Percentiles rank a stretch among this genome's conserved stretches.
These are phyloP conservation scores for Polymyxa betae DNA, from an alignment of 208 protist genomes.

Conservation along the genomic window DNA sequence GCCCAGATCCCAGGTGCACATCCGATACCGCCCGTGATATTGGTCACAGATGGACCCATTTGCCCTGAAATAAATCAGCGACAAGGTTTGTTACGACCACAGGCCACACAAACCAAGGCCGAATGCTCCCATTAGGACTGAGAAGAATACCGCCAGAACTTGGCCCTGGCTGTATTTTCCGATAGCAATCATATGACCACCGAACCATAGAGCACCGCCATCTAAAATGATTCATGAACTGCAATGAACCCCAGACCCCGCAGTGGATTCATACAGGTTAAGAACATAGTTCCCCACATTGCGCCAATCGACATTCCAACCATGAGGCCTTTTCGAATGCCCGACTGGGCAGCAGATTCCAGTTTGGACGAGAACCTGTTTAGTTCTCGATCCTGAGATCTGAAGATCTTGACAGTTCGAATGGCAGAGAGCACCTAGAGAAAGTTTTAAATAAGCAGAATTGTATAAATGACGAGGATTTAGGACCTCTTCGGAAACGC, in stretches of 20 bases:
- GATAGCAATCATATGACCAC: background rate
- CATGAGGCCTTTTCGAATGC: background rate
- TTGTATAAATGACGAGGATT: too few species aligned
- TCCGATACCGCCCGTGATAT: background rate
- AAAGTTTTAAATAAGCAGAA: too few species aligned
- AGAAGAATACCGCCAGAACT: background rate
- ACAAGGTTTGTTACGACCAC: too few species aligned
- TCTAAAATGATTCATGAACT: background rate
- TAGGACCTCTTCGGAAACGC: background rate
- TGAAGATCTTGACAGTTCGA: background rate
- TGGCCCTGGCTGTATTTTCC: background rate
- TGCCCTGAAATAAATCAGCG: background rate
- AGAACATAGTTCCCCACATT: background rate
- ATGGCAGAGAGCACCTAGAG: background rate
- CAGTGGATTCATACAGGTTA: background rate
- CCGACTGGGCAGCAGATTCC: background rate
- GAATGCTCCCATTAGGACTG: background rate
- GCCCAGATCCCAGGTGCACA: background rate
- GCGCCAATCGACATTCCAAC: background rate
- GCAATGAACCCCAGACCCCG: background rate
- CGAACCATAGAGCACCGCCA: background rate
- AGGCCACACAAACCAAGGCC: background rate
- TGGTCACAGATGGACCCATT: background rate
- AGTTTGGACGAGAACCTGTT: background rate
- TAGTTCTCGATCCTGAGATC: background rate